Evolutionary conservation across 2,329 filamentous ascomycete genomes (phyloP), one percentile per base, ranked within the genome.

Genomic region (Cladophialophora chaetospira): DNA sequence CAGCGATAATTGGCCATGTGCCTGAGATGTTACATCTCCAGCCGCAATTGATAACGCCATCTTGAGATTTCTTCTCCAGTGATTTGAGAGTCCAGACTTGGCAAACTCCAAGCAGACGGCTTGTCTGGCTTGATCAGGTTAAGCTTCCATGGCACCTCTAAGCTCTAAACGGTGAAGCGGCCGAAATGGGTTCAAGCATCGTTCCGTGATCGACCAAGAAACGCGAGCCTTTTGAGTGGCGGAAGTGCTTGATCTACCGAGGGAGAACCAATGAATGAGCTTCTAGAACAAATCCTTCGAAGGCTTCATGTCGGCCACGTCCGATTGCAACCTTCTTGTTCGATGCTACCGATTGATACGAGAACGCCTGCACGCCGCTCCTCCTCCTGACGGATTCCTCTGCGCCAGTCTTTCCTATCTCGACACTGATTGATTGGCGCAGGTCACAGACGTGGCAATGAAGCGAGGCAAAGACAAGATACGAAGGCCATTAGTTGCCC

Each of bases 141-240:
- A 50, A 50, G 47, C 47, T 50, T 50, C 23, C 28, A 28, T 38
- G 23, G 47, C 35, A 13, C 28, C 9, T 3, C 35, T 50, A 50
- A 17, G 8, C 47, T 17, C 2, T 9, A 26, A 28, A 5, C 11
- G 35, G 33, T 13, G 23, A 50, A 42, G 35, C 5, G 35, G 2
- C 47, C 35, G 47, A 50, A n/a, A 11, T 8, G 25, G 47, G 10
- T 31, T 17, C 10, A 29, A 13, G 17, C n/a, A 47, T 33, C 15
- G 44, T 21, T 47, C 15, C 44, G 28, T 42, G 47, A 42, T 50
- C 25, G 25, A 40, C 45, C 47, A 31, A 42, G 35, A 15, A 42
- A 50, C 47, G n/a, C 13, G 25, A 31, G 44, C 8, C 23, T n/a
- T n/a, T 28, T 10, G 31, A 35, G 44, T 47, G 44, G 44, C 44